Evolutionary conservation across 371 early-diverging fungal species (phyloP).

Genomic region (Lichtheimia corymbifera): DNA sequence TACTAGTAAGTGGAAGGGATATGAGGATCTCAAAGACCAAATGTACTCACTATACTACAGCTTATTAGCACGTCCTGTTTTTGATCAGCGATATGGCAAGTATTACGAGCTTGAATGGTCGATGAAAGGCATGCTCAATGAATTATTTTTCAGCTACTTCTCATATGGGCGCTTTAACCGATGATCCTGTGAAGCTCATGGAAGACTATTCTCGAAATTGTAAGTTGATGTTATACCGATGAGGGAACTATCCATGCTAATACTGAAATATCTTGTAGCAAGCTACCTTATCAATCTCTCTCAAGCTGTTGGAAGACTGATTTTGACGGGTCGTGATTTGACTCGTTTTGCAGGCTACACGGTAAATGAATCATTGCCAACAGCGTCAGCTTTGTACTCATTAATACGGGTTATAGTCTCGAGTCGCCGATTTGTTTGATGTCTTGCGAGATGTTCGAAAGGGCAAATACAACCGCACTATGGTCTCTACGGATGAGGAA

Average conservation of each 20-base stretch:
- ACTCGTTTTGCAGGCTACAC: constrained; percentile 81
- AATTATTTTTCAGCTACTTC: constrained; percentile 38
- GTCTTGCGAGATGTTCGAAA: constrained; percentile 71
- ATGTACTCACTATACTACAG: constrained; percentile 22
- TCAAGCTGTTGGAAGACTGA: constrained; percentile 84
- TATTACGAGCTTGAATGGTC: too few species aligned
- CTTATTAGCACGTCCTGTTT: constrained; percentile 79
- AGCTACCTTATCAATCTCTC: constrained; percentile 85
- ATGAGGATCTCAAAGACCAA: background rate
- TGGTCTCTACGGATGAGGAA: constrained; percentile 50
- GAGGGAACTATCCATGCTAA: background rate
- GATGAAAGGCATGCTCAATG: too few species aligned
- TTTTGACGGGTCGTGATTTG: constrained; percentile 80
- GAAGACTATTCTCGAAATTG: constrained; percentile 86
- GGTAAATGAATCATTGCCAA: constrained; percentile 20
- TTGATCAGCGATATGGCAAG: constrained; percentile 64
- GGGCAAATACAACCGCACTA: constrained; percentile 67
- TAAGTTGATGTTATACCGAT: constrained; percentile 21
- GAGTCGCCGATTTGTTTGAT: constrained; percentile 76
- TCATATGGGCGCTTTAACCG: constrained; percentile 56
- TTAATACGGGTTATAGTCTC: constrained; percentile 41
- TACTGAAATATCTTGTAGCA: constrained; percentile 35
- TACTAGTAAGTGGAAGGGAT: constrained; percentile 59
- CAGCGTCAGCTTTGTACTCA: background rate
- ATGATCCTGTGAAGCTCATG: constrained; percentile 80